Conservation (phyloP, 495 filamentous ascomycete species). For the Melanomma pulvis-pyrius region DNA sequence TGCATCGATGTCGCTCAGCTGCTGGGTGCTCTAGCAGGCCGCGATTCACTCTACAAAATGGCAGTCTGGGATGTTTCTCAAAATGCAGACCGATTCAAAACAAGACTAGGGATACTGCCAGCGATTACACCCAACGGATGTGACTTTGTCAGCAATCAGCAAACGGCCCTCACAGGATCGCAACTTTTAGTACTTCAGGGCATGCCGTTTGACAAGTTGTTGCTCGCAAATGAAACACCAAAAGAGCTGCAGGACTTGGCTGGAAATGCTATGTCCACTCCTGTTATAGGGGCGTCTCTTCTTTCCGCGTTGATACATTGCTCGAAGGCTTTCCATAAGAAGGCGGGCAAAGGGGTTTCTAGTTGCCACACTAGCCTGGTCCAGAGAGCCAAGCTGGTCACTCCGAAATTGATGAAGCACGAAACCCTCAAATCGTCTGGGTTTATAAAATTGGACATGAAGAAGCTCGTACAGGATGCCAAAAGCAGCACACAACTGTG, state of each 20-base stretch:
- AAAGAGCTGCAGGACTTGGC: conserved; percentile 70
- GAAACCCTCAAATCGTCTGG: neutral
- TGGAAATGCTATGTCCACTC: conserved; percentile 83
- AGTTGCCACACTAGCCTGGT: neutral
- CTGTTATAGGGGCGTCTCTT: conserved; percentile 68
- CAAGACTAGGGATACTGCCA: conserved; percentile 61
- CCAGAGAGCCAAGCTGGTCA: neutral
- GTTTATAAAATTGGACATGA: neutral
- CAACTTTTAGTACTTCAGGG: conserved; percentile 75
- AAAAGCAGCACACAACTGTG: conserved; percentile 50
- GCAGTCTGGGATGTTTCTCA: conserved; percentile 72
- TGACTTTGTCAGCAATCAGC: conserved; percentile 64
- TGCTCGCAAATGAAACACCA: conserved; percentile 66
- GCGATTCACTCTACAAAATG: conserved; percentile 68
- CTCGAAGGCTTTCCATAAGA: conserved; percentile 35
- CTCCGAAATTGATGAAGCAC: neutral
- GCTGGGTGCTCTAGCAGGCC: conserved; percentile 44
- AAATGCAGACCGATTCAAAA: conserved; percentile 65
- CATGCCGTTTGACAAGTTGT: conserved; percentile 63
- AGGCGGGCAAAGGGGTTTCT: neutral
- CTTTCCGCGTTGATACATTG: conserved; percentile 56
- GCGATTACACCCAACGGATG: conserved; percentile 74
- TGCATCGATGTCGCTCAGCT: conserved; percentile 67
- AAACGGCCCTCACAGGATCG: conserved; percentile 64
- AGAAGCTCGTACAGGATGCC: conserved; percentile 12